A percentile compares a stretch with the other conserved stretches of the same genome.
These are phyloP conservation scores for Mucor racemosus DNA, from an alignment of 371 early-diverging fungal species.

Conservation along the genomic window DNA sequence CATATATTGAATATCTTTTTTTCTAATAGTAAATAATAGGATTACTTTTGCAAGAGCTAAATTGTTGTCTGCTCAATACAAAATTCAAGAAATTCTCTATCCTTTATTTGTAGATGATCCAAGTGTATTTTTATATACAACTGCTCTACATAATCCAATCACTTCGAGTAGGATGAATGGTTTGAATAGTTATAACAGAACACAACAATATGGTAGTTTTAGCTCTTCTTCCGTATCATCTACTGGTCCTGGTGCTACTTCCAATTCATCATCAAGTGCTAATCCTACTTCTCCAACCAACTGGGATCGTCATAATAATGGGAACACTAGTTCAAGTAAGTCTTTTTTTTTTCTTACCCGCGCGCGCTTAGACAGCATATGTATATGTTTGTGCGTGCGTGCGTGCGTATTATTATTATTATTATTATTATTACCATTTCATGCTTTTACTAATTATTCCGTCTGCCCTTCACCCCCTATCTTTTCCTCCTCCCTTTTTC, in stretches of 20 bases:
- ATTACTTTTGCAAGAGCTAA: slow-evolving; percentile 76
- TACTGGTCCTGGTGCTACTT: background rate
- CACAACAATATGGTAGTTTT: background rate
- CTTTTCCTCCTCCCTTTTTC: background rate
- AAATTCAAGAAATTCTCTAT: slow-evolving; percentile 70
- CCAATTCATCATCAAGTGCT: background rate
- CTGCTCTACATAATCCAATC: slow-evolving; percentile 26
- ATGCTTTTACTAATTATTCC: slow-evolving; percentile 1
- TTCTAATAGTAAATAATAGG: slow-evolving; percentile 35
- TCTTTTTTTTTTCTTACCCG: background rate
- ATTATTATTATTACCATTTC: background rate
- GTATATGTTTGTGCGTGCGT: background rate
- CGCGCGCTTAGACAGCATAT: background rate
- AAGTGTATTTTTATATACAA: slow-evolving; percentile 38
- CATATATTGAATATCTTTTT: too few species aligned
- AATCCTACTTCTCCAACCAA: background rate
- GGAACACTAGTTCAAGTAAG: slow-evolving; percentile 11
- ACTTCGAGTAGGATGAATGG: slow-evolving; percentile 15
- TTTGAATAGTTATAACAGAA: slow-evolving; percentile 15
- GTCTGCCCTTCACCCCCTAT: background rate
- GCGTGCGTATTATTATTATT: too few species aligned
- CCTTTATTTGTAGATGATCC: slow-evolving; percentile 82
- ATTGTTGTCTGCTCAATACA: slow-evolving; percentile 69
- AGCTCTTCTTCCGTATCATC: background rate
- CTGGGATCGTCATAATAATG: slow-evolving; percentile 4